A percentile compares a stretch with the other conserved stretches of the same genome.
Evolutionary conservation across 1,284 basidiomycete genomes (phyloP).

Genomic region (Ceratorhiza oryzae-sativae): DNA sequence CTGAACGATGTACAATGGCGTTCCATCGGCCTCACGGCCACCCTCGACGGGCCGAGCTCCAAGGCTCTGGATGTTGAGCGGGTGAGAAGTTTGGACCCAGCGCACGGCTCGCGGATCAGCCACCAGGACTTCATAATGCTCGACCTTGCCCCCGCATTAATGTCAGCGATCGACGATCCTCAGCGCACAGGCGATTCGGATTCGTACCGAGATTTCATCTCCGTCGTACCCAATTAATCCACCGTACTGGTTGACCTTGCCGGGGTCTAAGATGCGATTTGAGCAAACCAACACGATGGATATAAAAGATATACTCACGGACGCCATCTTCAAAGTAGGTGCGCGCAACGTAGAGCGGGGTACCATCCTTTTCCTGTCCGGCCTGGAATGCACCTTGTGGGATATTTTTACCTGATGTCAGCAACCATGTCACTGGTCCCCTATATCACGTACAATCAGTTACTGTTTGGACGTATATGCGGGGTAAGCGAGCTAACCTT

Average conservation of each 20-base stretch:
- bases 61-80: conserved; percentile 53
- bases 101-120: conserved; percentile 63
- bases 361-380: conserved; percentile 59
- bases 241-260: conserved; percentile 71
- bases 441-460: background rate
- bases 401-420: conserved; percentile 64
- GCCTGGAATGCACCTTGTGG: conserved; percentile 64
- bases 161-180: background rate
- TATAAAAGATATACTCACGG: conserved; percentile 56
- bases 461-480: background rate
- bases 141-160: conserved; percentile 53
- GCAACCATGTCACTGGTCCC: conserved; percentile 48
- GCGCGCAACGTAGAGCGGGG: conserved; percentile 65
- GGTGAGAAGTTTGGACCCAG: conserved; percentile 63
- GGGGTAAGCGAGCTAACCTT: conserved; percentile 50
- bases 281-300: background rate
- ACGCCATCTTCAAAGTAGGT: conserved; percentile 66
- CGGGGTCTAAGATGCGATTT: conserved; percentile 58
- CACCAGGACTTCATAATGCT: conserved; percentile 70
- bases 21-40: conserved; percentile 68
- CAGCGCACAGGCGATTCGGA: background rate
- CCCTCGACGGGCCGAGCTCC: conserved; percentile 68
- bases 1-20: conserved; percentile 65
- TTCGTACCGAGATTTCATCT: conserved; percentile 63
- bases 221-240: conserved; percentile 66